Base-by-base conservation (phyloP, 164 flowering plant species). In the Macadamia integrifolia region DNA sequence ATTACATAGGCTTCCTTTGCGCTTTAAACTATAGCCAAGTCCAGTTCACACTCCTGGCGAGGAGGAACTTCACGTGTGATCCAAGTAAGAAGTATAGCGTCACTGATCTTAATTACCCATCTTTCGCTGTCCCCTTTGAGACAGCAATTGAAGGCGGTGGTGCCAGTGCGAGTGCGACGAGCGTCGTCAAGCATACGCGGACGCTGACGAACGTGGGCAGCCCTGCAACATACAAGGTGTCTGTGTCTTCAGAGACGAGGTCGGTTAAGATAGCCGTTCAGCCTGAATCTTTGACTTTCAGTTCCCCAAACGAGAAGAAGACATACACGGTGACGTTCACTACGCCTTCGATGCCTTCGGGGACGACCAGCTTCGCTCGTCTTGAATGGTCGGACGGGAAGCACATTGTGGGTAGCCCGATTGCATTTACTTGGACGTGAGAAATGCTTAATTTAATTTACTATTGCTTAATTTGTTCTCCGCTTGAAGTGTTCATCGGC, bases 141-240 rank as follows among this genome's bases (percentile, higher is more conserved):
- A 70, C 86, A 14, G 23, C 23, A 23, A 23, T 23, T 23, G 23
- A 23, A 23, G 82, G 68, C 11, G 82, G 82, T 50, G 82, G 78
- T 8, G 55, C 63, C 11, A 68, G 65, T 56, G 23, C 23, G 23
- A 23, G 23, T 23, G 74, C 32, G 48, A 9, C 75, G 9, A 77
- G 43, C 64, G 75, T 77, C 2, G 75, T 80, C 10, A 84, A 69
- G 65, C 78, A 81, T 59, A 79, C 81, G 0, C 84, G 91, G 72
- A 85, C 85, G 6, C 75, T 87, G 35, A 85, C 88, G 11, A 87
- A 87, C 50, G 85, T 85, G 11, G 91, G 87, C 23, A 53, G 74
- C 3, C 76, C 86, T 18, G 85, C 66, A 62, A 85, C 86, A 13
- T 87, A 83, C 59, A 83, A 72, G 66, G 88, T 71, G n/a, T 75